Evolutionary conservation across 2,329 filamentous ascomycete genomes (phyloP), one percentile per base, ranked within the genome.

Genomic region (Penicillium fuscoglaucum): DNA sequence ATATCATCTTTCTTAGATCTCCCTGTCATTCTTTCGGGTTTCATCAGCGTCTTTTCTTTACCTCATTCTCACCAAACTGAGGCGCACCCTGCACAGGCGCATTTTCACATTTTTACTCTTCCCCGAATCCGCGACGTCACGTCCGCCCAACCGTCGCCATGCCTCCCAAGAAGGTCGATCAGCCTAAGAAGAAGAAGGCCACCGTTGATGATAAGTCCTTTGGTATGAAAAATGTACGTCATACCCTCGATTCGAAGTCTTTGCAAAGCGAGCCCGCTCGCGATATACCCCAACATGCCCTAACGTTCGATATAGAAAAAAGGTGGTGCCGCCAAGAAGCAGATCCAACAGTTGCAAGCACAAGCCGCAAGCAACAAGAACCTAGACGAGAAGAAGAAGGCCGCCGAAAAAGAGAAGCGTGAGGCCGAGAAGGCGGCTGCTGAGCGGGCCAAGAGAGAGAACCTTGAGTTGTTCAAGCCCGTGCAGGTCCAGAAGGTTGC

Each of bases 401-500:
- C 84, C 52, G 85, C 85, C 39, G 84, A 87, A 66, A 87, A 86
- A 72, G 68, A 82, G 40, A 80, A 82, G 67, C 86, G 87, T 53
- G 91, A 93, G 76, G 89, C 88, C 69, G 95, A 99, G 75, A 98
- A 98, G 85, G 87, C 84, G 73, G 95, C 95, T 1, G 88, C 92
- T 3, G 95, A 98, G 73, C 83, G 88, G 2, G 93, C 93, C 35
- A 89, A 88, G 76, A 86, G 82, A 66, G 95, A 99, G 74, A 83
- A 86, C 0, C 90, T 89, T 5, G 86, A 90, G 60, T 81, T 99
- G 19, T 89, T 98, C 79, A 93, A 91, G 76, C 93, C 95, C 2
- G 89, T 95, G 3, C 93, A 98, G 78, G 84, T 91, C n/a, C 95
- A 99, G 74, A 99, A 98, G 77, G 91, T 98, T 5, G 92, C 95